Percentiles rank a stretch among this genome's conserved stretches.
Conservation (phyloP, 352 stramenopile genomes). For the Saprolegnia parasitica region DNA sequence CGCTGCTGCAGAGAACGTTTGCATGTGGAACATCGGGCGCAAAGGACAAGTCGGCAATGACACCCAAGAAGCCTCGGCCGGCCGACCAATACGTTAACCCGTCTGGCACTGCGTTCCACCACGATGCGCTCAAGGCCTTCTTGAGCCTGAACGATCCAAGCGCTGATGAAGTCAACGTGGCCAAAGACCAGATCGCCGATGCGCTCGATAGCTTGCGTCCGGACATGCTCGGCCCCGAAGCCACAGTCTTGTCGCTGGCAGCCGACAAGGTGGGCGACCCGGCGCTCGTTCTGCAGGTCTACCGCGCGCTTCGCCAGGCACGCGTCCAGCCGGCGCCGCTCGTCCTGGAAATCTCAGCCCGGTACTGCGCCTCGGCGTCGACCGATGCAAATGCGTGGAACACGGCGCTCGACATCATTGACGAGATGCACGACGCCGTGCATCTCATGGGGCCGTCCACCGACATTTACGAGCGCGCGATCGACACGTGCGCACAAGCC, state of each 20-base stretch:
- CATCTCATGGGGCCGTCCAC: slow-evolving; percentile 26
- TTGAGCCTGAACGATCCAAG: slow-evolving; percentile 10
- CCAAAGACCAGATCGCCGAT: neutral
- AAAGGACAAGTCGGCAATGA: no score
- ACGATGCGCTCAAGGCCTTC: slow-evolving; percentile 19
- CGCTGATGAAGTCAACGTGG: neutral
- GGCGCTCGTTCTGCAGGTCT: slow-evolving; percentile 15
- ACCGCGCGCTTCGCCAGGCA: slow-evolving; percentile 8
- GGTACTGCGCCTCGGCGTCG: neutral
- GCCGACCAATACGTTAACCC: slow-evolving; percentile 9
- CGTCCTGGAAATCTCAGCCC: slow-evolving; percentile 5
- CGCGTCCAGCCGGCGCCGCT: slow-evolving; percentile 13
- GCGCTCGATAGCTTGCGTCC: neutral
- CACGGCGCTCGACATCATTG: slow-evolving; percentile 22
- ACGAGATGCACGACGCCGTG: slow-evolving; percentile 28
- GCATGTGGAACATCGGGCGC: neutral
- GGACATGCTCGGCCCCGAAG: slow-evolving; percentile 22
- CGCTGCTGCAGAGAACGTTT: neutral
- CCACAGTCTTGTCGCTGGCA: slow-evolving; percentile 15
- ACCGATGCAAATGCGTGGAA: slow-evolving; percentile 12
- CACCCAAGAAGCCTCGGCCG: neutral
- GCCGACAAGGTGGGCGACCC: slow-evolving; percentile 14
- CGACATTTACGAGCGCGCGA: slow-evolving; percentile 23
- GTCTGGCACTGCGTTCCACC: slow-evolving; percentile 6
- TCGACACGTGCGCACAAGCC: slow-evolving; percentile 6